phyloP scores from a whole-genome alignment of 2,329 filamentous ascomycete species.

The Arthrobotrys sinensis region DNA sequence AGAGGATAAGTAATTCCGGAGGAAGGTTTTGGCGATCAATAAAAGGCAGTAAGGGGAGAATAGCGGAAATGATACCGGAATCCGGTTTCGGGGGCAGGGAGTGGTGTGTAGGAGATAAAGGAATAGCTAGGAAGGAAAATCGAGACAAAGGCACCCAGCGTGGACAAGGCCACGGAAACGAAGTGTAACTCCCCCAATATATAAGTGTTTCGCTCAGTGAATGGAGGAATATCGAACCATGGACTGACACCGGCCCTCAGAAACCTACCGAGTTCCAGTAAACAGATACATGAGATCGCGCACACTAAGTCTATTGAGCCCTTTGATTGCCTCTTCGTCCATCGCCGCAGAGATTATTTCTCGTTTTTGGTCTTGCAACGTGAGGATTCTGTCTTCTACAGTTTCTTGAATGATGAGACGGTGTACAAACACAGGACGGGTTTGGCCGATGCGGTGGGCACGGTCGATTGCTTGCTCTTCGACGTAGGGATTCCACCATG shows the following conservation, averaged over 20 bases:
- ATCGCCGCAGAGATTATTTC: constrained; percentile 83
- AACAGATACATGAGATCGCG: constrained; percentile 78
- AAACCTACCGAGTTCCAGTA: constrained; percentile 33
- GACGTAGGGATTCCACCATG: constrained; percentile 80
- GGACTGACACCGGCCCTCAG: not conserved
- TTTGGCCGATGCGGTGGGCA: constrained; percentile 88
- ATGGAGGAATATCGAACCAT: no score
- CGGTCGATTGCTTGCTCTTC: constrained; percentile 94
- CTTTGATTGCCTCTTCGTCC: constrained; percentile 79
- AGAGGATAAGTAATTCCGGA: constrained; percentile 1
- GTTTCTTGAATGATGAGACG: constrained; percentile 82
- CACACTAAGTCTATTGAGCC: constrained; percentile 77
- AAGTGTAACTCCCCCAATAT: no score
- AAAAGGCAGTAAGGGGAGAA: not conserved
- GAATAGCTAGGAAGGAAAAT: no score
- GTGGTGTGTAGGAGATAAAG: no score
- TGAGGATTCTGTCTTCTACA: constrained; percentile 88
- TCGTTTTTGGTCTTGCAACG: constrained; percentile 83
- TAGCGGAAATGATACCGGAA: not conserved
- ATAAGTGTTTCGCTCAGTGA: no score
- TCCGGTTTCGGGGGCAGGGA: no score
- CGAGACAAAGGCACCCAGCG: no score
- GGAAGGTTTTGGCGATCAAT: no score
- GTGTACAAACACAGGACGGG: constrained; percentile 81
- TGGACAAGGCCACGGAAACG: no score